Evolutionary conservation across 768 basidiomycete species (phyloP), one percentile per base, ranked within the genome.

Genomic region (Psilocybe subaeruginosa): DNA sequence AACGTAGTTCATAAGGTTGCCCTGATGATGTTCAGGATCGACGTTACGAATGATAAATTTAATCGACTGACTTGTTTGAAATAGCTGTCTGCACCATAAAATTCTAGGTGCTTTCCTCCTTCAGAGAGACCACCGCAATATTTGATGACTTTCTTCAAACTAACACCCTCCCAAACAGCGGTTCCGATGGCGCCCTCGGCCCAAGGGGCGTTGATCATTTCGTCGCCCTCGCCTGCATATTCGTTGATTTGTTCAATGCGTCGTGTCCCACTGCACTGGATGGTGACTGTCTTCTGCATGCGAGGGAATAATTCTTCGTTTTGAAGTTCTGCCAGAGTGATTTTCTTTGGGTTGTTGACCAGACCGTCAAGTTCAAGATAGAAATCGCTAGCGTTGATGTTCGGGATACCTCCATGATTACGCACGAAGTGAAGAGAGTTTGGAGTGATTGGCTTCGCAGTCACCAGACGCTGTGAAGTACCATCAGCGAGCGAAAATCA

Each of bases 131-230:
- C 64, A 1, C 64, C 64, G 17, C 64, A 64, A 16, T 51, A 60
- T 37, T 59, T 64, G 16, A 64, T 48, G 35, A 64, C 64, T 46
- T 64, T 64, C 56, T 64, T 64, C 56, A 64, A 37, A 14, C 59
- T 56, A 39, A 64, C 64, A 5, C 64, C 64, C 39, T 56, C 56
- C 47, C 60, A 64, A 17, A 64, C 64, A 1, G 64, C 64, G 6
- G 64, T 64, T 37, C 64, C 64, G 23, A 64, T 64, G 4, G 64
- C 64, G 12, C 64, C 64, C 29, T 64, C 64, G 17, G 59, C 64
- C 64, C 64, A 64, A n/a, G 64, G 64, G 3, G 64, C 64, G 35
- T 64, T 64, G 47, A 64, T 64, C 31, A 64, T 58, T 43, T 64
- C 64, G 48, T 64, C 64, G 8, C 64, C 64, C 33, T 64, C 64